Evolutionary conservation across 441 rosid genomes (phyloP).

Genomic region (Adansonia rubrostipa): DNA sequence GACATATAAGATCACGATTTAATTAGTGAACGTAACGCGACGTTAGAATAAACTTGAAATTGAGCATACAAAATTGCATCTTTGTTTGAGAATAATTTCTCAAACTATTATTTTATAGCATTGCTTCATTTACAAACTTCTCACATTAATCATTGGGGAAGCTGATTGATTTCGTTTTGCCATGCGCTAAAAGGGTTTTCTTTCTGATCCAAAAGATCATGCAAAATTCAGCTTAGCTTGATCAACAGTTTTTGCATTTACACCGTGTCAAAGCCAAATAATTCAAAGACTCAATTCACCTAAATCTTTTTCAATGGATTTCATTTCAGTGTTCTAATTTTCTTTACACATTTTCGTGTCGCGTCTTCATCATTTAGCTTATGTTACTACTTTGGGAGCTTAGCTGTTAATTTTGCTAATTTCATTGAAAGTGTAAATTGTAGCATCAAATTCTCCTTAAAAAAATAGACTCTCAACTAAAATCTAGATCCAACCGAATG

Average conservation of each 20-base stretch:
- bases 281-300: neutral
- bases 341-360: neutral
- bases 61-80: neutral
- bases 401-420: neutral
- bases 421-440: neutral
- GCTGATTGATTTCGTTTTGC: constrained; percentile 21
- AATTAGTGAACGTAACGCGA: too few relatives aligned
- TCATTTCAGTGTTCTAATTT: neutral
- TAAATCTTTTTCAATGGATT: neutral
- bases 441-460: too few relatives aligned
- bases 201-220: constrained; percentile 13
- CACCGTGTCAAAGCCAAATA: neutral
- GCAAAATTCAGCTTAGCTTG: neutral
- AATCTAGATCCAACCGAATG: too few relatives aligned
- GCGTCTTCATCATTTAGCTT: neutral
- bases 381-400: neutral
- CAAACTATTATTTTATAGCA: constrained; percentile 13
- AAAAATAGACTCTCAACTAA: too few relatives aligned
- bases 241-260: too few relatives aligned
- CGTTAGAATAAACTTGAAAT: neutral
- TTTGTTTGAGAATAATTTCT: neutral
- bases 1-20: too few relatives aligned
- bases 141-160: constrained; percentile 18
- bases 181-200: constrained; percentile 10
- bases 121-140: constrained; percentile 29